Evolutionary conservation across 805 yeast species (phyloP), one percentile per base, ranked within the genome.

Genomic region (Huiozyma sinensis): DNA sequence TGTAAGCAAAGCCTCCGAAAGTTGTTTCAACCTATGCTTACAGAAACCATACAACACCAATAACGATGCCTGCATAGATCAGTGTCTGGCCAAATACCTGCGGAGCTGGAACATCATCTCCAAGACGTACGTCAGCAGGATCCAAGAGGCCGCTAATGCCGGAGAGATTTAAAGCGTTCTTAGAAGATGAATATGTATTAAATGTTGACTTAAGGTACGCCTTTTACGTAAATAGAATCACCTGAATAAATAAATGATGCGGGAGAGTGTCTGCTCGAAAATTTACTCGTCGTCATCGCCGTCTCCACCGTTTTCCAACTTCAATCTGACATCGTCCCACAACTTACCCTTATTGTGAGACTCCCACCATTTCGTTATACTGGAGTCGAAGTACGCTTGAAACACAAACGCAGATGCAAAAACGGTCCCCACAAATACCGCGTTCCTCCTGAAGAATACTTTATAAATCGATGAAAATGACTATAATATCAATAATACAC

Each of bases 31-130:
- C 40, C 76, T 79, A 61, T 89, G 97, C 65, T 69, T 85, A 40
- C 63, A 63, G 11, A 70, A 69, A 37, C 95, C 95, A 12, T 76
- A 77, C 35, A 55, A 72, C 17, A 51, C 69, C 1, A 71, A 67
- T 6, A 87, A 88, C 55, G 76, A 76, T 44, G 65, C 64, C 29
- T 88, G 96, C 66, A 73, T 85, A 40, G 76, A 72, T 47, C 82
- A 80, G 61, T 89, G 97, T 61, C 72, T 83, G 53, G 80, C 82
- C 50, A 89, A 86, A 66, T 89, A 85, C 64, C 81, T 88, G 90
- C 76, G 83, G 62, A 79, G 94, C 32, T 89, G 96, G 96, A 87
- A 88, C 55, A 70, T 81, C 44, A 72, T 89, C 37, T 84, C 95
- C 9, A 80, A 77, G 60, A 70, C 84, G 8, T 88, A 87, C 63